Conservation (phyloP, 345 rosid species). For the Tarenaya hassleriana region DNA sequence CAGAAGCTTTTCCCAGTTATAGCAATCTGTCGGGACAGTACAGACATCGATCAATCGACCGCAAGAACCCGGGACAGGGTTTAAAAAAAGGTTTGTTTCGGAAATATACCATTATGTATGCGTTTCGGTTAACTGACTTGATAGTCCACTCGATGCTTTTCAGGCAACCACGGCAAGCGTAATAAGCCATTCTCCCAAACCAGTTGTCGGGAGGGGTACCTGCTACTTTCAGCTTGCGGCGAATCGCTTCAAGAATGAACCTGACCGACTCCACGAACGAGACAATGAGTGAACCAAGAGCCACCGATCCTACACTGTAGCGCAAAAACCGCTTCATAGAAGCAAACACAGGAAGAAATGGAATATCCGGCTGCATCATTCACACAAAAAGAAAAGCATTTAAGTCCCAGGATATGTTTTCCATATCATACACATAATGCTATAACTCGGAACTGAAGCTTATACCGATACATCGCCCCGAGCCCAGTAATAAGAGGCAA, state of each 20-base stretch:
- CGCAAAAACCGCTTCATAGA: slow-evolving; percentile 87
- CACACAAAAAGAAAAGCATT: slow-evolving; percentile 12
- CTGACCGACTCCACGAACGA: slow-evolving; percentile 89
- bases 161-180: slow-evolving; percentile 55
- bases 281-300: slow-evolving; percentile 83
- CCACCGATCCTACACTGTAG: slow-evolving; percentile 89
- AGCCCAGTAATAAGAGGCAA: slow-evolving; percentile 96
- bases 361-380: slow-evolving; percentile 71
- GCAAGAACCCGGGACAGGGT: background rate
- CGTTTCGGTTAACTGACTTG: slow-evolving; percentile 86
- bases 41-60: slow-evolving; percentile 2
- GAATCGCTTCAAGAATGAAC: slow-evolving; percentile 81
- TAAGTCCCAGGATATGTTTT: slow-evolving; percentile 4
- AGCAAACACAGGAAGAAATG: slow-evolving; percentile 90
- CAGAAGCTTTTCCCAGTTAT: slow-evolving; percentile 94
- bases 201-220: slow-evolving; percentile 52
- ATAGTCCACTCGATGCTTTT: slow-evolving; percentile 71
- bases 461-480: slow-evolving; percentile 80
- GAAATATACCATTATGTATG: slow-evolving; percentile 80
- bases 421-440: background rate
- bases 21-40: slow-evolving; percentile 55
- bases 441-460: slow-evolving; percentile 8
- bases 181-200: slow-evolving; percentile 46
- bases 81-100: background rate
- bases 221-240: slow-evolving; percentile 61